Percentiles rank a stretch among this genome's conserved stretches.
phyloP scores from a whole-genome alignment of 345 rosid genomes.

The Aurinia saxatilis region DNA sequence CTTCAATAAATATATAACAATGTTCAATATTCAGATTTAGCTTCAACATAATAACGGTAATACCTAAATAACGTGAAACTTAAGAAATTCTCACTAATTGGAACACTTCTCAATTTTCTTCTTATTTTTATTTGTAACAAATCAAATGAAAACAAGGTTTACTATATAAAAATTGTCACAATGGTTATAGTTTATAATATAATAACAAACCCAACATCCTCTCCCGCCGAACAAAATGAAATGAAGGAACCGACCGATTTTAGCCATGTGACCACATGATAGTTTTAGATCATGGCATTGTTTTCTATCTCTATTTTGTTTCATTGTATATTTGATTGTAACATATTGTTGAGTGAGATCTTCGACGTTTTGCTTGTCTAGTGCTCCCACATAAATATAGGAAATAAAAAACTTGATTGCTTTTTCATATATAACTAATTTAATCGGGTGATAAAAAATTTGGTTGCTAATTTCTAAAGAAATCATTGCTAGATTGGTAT shows the following conservation, averaged over 20 bases:
- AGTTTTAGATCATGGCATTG: neutral
- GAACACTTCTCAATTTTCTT: neutral
- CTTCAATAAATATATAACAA: neutral
- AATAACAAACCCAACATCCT: constrained; percentile 7
- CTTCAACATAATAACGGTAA: constrained; percentile 3
- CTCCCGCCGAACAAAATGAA: constrained; percentile 17
- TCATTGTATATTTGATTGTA: neutral
- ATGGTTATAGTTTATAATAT: neutral
- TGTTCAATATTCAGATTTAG: neutral
- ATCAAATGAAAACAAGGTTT: neutral
- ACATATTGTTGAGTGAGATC: neutral
- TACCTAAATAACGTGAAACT: constrained; percentile 10
- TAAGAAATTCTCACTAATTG: neutral
- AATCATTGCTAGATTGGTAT: neutral
- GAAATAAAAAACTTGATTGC: neutral
- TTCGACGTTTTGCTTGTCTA: constrained; percentile 5
- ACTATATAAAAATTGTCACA: neutral
- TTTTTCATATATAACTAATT: neutral
- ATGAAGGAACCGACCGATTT: constrained; percentile 27
- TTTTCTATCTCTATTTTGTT: neutral
- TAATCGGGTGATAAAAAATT: neutral
- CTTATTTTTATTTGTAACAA: neutral
- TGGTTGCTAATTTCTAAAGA: neutral
- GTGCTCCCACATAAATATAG: neutral
- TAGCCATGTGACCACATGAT: constrained; percentile 28